These are phyloP conservation scores for Cymbidium sinense DNA, from an alignment of 106 monocot species.

Conservation along the genomic window DNA sequence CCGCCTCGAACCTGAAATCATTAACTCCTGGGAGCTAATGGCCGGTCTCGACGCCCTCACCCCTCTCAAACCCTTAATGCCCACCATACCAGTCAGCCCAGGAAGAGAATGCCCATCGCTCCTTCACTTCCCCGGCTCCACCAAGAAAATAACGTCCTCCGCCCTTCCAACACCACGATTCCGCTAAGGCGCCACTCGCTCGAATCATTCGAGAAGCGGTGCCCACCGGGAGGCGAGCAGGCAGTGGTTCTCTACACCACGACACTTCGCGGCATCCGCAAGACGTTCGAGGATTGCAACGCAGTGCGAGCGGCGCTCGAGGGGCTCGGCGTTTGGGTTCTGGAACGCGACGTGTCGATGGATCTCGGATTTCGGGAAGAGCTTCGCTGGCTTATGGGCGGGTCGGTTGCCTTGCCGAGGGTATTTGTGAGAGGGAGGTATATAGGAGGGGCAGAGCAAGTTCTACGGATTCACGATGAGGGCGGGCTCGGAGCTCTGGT, in stretches of 20 bases:
- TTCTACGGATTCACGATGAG: constrained; percentile 56
- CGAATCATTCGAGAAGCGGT: constrained; percentile 27
- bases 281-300: constrained; percentile 89
- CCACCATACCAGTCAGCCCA: neutral
- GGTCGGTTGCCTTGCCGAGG: constrained; percentile 27
- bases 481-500: constrained; percentile 37
- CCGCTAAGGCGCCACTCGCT: neutral
- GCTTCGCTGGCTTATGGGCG: constrained; percentile 41
- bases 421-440: constrained; percentile 62
- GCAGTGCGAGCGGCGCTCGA: constrained; percentile 44
- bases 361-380: constrained; percentile 73
- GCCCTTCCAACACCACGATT: neutral
- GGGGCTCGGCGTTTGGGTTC: constrained; percentile 33
- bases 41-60: constrained; percentile 44
- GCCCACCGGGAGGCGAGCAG: constrained; percentile 47
- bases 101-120: constrained; percentile 10
- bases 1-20: constrained; percentile 36
- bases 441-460: constrained; percentile 51
- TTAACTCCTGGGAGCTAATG: constrained; percentile 81
- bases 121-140: neutral
- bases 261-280: constrained; percentile 53
- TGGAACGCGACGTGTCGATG: constrained; percentile 83
- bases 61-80: constrained; percentile 13
- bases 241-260: constrained; percentile 78
- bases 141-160: neutral